Evolutionary conservation across 257 asterid species (phyloP).

Genomic region (Nicotiana obtusifolia): DNA sequence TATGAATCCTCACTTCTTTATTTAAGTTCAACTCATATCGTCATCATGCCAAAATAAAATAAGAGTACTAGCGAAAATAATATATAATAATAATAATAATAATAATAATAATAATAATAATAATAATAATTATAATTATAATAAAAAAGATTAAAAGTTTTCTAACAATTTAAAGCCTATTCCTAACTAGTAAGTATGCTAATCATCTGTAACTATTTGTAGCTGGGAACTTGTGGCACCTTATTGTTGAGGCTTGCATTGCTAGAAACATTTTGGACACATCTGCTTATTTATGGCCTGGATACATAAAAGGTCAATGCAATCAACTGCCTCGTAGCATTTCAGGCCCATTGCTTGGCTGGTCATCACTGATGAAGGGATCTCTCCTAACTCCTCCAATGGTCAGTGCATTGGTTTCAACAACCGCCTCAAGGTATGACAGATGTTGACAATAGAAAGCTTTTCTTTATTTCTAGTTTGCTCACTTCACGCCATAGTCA

Average conservation of each 20-base stretch:
- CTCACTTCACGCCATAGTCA: not conserved
- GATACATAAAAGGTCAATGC: conserved; percentile 78
- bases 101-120: too few species aligned
- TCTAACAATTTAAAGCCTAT: too few species aligned
- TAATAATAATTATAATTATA: too few species aligned
- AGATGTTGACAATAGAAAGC: conserved; percentile 3
- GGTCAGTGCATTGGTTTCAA: conserved; percentile 70
- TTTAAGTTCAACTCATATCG: too few species aligned
- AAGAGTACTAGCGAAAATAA: too few species aligned
- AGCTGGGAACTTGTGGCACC: conserved; percentile 86
- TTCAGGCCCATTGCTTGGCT: conserved; percentile 69
- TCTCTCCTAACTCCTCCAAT: conserved; percentile 67
- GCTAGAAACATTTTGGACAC: conserved; percentile 91
- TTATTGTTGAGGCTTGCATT: conserved; percentile 94
- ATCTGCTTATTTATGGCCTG: conserved; percentile 93
- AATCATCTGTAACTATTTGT: conserved; percentile 28
- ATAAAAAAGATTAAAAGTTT: too few species aligned
- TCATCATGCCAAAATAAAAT: too few species aligned
- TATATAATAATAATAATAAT: too few species aligned
- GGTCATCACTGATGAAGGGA: conserved; percentile 88
- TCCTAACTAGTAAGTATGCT: not conserved
- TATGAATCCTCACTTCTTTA: too few species aligned
- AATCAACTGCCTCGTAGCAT: conserved; percentile 72
- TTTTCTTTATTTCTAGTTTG: not conserved
- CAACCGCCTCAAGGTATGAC: conserved; percentile 92